Evolutionary conservation across 2,329 filamentous ascomycete species (phyloP).

Genomic region (Fusarium globosum): DNA sequence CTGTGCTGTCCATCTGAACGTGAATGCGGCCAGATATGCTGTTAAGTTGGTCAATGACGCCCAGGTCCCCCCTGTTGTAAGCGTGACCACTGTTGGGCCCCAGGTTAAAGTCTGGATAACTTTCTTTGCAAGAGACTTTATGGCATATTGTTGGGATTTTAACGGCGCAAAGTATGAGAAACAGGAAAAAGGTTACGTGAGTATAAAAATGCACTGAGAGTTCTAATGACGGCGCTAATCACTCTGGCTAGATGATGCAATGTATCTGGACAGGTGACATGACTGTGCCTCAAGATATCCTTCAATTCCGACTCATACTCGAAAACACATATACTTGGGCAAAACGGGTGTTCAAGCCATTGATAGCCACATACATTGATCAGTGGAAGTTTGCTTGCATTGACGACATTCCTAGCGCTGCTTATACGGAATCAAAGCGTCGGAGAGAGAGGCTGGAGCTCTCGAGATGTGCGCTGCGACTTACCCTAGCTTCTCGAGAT

Average conservation of each 20-base stretch:
- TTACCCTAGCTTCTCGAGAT: too few species aligned
- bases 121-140: neutral
- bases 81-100: slow-evolving; percentile 23
- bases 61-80: slow-evolving; percentile 27
- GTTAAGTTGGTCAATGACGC: neutral
- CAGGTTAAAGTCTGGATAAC: slow-evolving; percentile 35
- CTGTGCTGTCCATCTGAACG: slow-evolving; percentile 30
- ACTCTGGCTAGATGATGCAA: neutral
- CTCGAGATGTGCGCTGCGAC: neutral
- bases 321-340: slow-evolving; percentile 43
- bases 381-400: neutral
- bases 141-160: neutral
- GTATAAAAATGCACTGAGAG: too few species aligned
- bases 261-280: slow-evolving; percentile 28
- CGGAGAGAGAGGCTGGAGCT: neutral
- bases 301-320: slow-evolving; percentile 25
- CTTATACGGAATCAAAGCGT: neutral
- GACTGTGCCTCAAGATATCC: neutral
- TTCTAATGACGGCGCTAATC: too few species aligned
- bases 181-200: too few species aligned
- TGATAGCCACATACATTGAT: neutral
- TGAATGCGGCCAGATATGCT: slow-evolving; percentile 3
- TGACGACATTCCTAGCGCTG: too few species aligned
- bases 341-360: neutral
- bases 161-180: too few species aligned